Conservation (phyloP, 768 basidiomycete genomes). For the Macrolepiota albuminosa region DNA sequence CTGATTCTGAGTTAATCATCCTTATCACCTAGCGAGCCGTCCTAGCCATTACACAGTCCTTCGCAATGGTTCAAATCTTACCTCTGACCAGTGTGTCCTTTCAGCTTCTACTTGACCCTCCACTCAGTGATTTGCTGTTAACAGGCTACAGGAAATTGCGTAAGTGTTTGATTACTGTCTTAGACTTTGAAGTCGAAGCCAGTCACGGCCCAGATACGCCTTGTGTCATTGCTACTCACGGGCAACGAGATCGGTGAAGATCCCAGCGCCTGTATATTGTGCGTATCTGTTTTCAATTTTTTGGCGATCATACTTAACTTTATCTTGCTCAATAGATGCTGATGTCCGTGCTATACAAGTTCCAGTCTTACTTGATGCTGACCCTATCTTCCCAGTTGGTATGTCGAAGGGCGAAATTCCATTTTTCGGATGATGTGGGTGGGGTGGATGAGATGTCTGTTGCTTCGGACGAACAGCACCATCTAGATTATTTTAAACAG, state of each 20-base stretch:
- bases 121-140: neutral
- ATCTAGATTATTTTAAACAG: slow-evolving; percentile 25
- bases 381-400: slow-evolving; percentile 35
- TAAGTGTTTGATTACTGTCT: slow-evolving; percentile 33
- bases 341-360: slow-evolving; percentile 35
- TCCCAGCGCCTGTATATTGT: slow-evolving; percentile 73
- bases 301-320: neutral
- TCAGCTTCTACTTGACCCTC: slow-evolving; percentile 9
- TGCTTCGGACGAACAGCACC: slow-evolving; percentile 22
- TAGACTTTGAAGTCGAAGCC: neutral
- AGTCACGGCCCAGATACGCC: slow-evolving; percentile 23
- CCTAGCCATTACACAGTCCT: slow-evolving; percentile 58
- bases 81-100: slow-evolving; percentile 19
- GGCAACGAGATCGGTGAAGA: slow-evolving; percentile 67
- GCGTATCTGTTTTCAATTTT: slow-evolving; percentile 16
- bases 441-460: slow-evolving; percentile 31
- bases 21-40: slow-evolving; percentile 36
- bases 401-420: slow-evolving; percentile 48
- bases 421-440: slow-evolving; percentile 35
- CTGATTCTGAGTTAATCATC: neutral
- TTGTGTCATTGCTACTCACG: slow-evolving; percentile 68
- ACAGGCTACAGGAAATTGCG: slow-evolving; percentile 41
- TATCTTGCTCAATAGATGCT: slow-evolving; percentile 36
- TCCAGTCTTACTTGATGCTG: neutral
- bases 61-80: slow-evolving; percentile 24